Evolutionary conservation across 768 basidiomycete species (phyloP), one percentile per base, ranked within the genome.

Genomic region (Xerocomellus chrysenteron): DNA sequence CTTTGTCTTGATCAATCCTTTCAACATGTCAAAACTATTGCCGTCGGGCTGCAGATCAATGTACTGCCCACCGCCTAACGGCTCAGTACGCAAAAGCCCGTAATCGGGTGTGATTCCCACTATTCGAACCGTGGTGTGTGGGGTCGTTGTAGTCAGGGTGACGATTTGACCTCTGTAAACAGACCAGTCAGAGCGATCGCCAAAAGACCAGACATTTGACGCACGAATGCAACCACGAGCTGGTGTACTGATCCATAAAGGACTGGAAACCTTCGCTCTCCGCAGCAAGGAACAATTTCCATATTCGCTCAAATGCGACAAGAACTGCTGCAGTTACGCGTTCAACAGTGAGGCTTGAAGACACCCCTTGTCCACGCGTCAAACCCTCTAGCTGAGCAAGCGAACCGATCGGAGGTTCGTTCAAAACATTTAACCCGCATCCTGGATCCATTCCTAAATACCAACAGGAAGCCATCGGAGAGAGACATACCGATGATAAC

Each of bases 11-110:
- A 96, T 95, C 70, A 96, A 69, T 33, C 93, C 92, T 36, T 85
- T 81, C 90, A 97, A 90, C 61, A 98, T 78, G 72, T 98, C 96
- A 62, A 98, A 98, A 65, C 92, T 92, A 69, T 99, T 99, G 48
- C 94, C 93, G 65, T 98, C 94, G 2, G 97, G 97, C 69, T 97
- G 97, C 19, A 99, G 73, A 72, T 99, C 94, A 50, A 98, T 87
- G 67, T 82, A 95, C 54, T 44, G 63, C 13, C 64, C 72, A 40
- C 66, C 64, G 5, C 53, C 33, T 10, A 73, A 26, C 2, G 85
- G 85, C 36, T 90, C 70, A 9, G 95, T 97, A 49, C 92, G 82
- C 55, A 99, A 74, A 33, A 98, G 75, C 1, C 97, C 96, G 65
- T 95, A 80, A 58, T 98, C 92, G 3, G 82, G 76, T 1, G 95